phyloP scores from a whole-genome alignment of 768 basidiomycete genomes.

The Favolaschia claudopus region DNA sequence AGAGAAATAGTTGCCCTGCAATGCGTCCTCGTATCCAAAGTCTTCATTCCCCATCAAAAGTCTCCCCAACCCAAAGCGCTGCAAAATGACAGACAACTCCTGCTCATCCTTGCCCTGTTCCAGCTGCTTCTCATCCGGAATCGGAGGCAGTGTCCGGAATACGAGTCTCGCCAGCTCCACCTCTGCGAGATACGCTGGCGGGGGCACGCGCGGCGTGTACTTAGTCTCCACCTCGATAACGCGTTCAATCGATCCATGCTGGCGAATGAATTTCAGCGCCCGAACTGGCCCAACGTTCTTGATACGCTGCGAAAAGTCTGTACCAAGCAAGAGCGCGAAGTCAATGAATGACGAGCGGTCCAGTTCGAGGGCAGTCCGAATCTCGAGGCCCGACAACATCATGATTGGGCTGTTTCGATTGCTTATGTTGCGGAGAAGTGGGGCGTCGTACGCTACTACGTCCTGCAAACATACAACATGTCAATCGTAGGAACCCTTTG shows the following conservation, averaged over 20 bases:
- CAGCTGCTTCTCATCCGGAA: conserved; percentile 53
- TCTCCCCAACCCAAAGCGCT: conserved; percentile 57
- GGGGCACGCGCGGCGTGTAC: conserved; percentile 57
- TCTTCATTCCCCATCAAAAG: conserved; percentile 40
- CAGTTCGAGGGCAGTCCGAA: conserved; percentile 67
- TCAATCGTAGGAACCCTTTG: conserved; percentile 10
- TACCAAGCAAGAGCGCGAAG: conserved; percentile 87
- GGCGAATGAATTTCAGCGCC: conserved; percentile 78
- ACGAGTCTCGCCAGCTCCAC: conserved; percentile 67
- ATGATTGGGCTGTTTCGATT: conserved; percentile 64
- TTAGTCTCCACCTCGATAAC: conserved; percentile 61
- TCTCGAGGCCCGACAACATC: conserved; percentile 66
- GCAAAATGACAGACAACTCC: conserved; percentile 54
- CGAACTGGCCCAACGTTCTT: conserved; percentile 80
- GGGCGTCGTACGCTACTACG: conserved; percentile 83
- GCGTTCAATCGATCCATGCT: conserved; percentile 76
- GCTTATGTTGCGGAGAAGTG: conserved; percentile 81
- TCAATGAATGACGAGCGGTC: conserved; percentile 72
- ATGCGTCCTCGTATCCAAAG: conserved; percentile 53
- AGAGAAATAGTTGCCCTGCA: conserved; percentile 71
- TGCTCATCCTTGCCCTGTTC: conserved; percentile 49
- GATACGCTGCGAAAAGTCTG: conserved; percentile 89
- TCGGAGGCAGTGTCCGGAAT: conserved; percentile 71
- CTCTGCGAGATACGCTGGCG: conserved; percentile 66
- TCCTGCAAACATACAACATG: conserved; percentile 53